Conservation (phyloP, 441 rosid species). For the Brassica hybrid region DNA sequence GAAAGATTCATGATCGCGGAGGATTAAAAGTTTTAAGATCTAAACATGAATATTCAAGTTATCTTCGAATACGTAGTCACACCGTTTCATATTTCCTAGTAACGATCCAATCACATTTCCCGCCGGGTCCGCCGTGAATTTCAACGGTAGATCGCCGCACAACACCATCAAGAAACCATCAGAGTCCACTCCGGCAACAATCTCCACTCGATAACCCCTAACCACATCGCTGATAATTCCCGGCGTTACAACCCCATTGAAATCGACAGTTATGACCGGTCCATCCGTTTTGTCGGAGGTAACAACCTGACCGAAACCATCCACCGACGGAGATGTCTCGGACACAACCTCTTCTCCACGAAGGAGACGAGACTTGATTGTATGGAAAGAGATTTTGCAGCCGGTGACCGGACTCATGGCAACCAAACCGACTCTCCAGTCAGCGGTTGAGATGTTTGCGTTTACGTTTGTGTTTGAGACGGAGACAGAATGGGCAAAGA, state of each 20-base stretch:
- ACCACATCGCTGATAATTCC: background rate
- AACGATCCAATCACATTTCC: background rate
- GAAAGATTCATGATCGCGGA: background rate
- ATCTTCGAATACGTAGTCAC: background rate
- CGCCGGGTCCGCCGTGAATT: background rate
- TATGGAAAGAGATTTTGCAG: constrained; percentile 17
- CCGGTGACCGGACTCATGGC: constrained; percentile 9
- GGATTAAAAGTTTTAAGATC: background rate
- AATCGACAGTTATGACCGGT: background rate
- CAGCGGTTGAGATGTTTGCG: constrained; percentile 30
- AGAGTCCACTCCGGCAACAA: background rate
- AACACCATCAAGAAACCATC: background rate
- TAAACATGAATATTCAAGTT: background rate
- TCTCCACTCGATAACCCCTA: background rate
- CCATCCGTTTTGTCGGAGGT: background rate
- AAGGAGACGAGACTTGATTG: constrained; percentile 21
- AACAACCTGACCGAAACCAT: background rate
- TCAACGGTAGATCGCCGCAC: background rate
- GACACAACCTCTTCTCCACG: constrained; percentile 15
- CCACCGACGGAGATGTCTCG: background rate
- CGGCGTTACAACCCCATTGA: background rate
- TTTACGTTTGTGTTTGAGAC: background rate
- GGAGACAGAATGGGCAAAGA: constrained; percentile 24
- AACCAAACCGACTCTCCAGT: constrained; percentile 27
- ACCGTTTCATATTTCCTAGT: background rate